Base-by-base conservation (phyloP, 345 rosid species). In the Pugionium dolabratum region DNA sequence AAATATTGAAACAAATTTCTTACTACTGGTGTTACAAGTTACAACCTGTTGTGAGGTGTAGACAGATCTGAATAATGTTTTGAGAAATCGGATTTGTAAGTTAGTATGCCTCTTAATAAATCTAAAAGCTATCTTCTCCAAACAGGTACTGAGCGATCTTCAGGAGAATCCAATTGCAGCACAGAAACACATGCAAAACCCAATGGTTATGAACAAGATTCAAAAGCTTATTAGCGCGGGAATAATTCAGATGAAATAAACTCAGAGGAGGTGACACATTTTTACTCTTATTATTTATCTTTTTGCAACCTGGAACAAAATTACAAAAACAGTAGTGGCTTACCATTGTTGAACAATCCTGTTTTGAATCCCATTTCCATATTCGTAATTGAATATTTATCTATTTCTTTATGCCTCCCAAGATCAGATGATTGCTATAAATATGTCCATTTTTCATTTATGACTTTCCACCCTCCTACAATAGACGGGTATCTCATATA, bases 81-180 rank as follows among this genome's bases (percentile, higher is more conserved):
- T 18, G 28, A 59, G 39, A 9, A 10, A 26, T 59, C 2, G 30
- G 28, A 7, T 51, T 28, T 43, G 45, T 47, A 42, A 53, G 6
- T 36, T 46, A 66, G 31, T 9, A 34, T 41, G n/a, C 49, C 37
- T 64, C 58, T 54, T 31, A 49, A 64, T 18, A 35, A 8, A 49
- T 50, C 7, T 28, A 27, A 41, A 39, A 54, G 31, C 28, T 53
- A 41, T 59, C 45, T 51, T 18, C 6, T 52, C 26, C 37, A 30
- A 62, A 55, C 80, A 93, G 98, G 95, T 94, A 29, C 72, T 90
- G 81, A 69, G 62, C 6, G 96, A 94, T 74, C 76, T 94, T 65
- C 96, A 88, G 78, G 96, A 94, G 79, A 90, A 88, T 62, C 95
- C 95, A 1, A 84, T 75, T 64, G 66, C 99, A 11, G 90, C 97